Conservation (phyloP, 2,329 filamentous ascomycete genomes). For the Ophiocordyceps robertsii region DNA sequence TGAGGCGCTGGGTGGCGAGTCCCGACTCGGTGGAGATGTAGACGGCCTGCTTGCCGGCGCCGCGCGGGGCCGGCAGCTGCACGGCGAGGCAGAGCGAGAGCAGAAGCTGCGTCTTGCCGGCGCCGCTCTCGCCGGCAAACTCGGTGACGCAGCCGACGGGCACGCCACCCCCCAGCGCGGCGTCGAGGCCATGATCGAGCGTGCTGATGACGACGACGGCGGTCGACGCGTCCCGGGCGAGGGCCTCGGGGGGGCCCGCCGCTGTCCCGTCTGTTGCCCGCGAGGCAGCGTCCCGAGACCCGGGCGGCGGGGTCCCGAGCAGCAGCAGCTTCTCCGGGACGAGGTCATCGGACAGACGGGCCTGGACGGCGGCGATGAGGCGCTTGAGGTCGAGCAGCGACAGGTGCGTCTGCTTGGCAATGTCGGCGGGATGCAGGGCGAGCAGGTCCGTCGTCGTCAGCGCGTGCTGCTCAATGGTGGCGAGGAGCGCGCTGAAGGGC, state of each 20-base stretch:
- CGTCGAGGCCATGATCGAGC: conserved; percentile 61
- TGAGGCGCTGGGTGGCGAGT: conserved; percentile 67
- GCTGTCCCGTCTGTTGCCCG: background rate
- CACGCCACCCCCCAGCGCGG: conserved; percentile 61
- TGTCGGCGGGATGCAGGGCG: conserved; percentile 66
- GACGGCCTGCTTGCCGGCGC: conserved; percentile 60
- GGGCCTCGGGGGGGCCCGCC: background rate
- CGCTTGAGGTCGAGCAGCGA: conserved; percentile 69
- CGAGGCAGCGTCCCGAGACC: background rate
- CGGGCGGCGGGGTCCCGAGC: background rate
- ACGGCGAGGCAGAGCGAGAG: conserved; percentile 71
- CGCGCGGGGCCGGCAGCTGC: conserved; percentile 64
- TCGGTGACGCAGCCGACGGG: conserved; percentile 74
- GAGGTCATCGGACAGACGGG: conserved; percentile 52
- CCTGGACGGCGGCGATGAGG: conserved; percentile 53
- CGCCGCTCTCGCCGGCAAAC: conserved; percentile 83
- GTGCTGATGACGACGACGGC: conserved; percentile 55
- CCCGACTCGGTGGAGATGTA: conserved; percentile 91
- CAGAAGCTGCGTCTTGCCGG: conserved; percentile 90
- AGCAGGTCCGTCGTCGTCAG: conserved; percentile 76
- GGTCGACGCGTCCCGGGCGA: background rate
- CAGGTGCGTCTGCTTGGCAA: conserved; percentile 74
- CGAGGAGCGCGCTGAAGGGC: conserved; percentile 61
- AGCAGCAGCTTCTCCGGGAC: conserved; percentile 9
- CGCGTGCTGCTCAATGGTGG: conserved; percentile 63